Percentiles rank a stretch among this genome's conserved stretches.
Conservation (phyloP, 495 filamentous ascomycete genomes). For the Amorphotheca resinae region DNA sequence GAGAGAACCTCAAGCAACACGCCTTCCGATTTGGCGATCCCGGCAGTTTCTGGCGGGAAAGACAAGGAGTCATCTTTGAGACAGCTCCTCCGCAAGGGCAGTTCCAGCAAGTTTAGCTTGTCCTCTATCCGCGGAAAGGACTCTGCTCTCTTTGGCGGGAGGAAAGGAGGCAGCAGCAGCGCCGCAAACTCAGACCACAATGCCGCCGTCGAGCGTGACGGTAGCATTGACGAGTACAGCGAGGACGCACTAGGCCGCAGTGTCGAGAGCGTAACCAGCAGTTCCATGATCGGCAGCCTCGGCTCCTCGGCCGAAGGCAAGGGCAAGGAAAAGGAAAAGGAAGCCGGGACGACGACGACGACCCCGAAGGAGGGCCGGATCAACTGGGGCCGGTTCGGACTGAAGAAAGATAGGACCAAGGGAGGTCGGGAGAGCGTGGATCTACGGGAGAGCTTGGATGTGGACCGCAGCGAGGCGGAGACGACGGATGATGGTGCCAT, state of each 20-base stretch:
- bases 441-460: slow-evolving; percentile 17
- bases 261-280: slow-evolving; percentile 20
- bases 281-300: slow-evolving; percentile 17
- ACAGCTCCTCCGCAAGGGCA: slow-evolving; percentile 68
- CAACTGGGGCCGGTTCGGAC: slow-evolving; percentile 18
- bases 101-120: slow-evolving; percentile 65
- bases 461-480: slow-evolving; percentile 19
- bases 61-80: slow-evolving; percentile 48
- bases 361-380: slow-evolving; percentile 17
- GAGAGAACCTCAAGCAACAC: slow-evolving; percentile 56
- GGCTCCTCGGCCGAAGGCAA: slow-evolving; percentile 2
- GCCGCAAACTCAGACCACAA: slow-evolving; percentile 18
- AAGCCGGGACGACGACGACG: slow-evolving; percentile 2
- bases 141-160: slow-evolving; percentile 18
- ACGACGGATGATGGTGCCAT: slow-evolving; percentile 12
- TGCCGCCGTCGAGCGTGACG: slow-evolving; percentile 17
- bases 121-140: slow-evolving; percentile 55
- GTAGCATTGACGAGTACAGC: slow-evolving; percentile 16
- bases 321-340: slow-evolving; percentile 9
- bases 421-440: slow-evolving; percentile 18
- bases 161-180: slow-evolving; percentile 14
- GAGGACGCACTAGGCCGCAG: slow-evolving; percentile 14
- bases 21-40: slow-evolving; percentile 45
- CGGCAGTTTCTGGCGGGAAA: slow-evolving; percentile 27
- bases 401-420: slow-evolving; percentile 15